These are phyloP conservation scores for Nasturtium officinale DNA, from an alignment of 345 rosid genomes.

Conservation along the genomic window DNA sequence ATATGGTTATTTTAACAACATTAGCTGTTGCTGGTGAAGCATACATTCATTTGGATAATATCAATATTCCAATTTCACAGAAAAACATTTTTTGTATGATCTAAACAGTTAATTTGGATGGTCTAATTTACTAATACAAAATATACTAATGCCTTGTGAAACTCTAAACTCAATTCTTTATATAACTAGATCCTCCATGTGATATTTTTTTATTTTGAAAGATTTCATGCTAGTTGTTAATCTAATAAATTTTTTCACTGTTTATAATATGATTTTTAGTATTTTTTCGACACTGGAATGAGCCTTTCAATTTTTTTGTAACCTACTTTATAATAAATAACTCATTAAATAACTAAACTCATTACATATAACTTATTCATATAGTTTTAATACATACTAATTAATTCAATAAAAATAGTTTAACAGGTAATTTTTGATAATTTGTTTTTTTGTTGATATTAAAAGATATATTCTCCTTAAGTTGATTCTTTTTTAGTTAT, in stretches of 20 bases:
- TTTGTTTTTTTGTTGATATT: not conserved
- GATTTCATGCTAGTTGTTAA: not conserved
- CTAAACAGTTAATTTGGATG: not conserved
- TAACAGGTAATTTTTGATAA: not conserved
- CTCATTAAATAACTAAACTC: not conserved
- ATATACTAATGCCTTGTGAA: not conserved
- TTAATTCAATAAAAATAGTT: not conserved
- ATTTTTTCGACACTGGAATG: not conserved
- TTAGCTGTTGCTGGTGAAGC: not conserved
- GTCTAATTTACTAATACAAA: not conserved
- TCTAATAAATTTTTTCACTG: too few species aligned
- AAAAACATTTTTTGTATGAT: not conserved
- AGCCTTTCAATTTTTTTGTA: not conserved
- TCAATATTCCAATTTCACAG: not conserved
- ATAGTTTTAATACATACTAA: not conserved
- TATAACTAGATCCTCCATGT: not conserved
- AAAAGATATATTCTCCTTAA: constrained; percentile 15
- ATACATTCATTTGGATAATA: not conserved
- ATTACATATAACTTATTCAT: not conserved
- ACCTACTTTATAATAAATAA: not conserved
- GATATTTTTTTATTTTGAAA: not conserved
- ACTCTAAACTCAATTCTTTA: not conserved
- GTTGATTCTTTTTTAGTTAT: not conserved
- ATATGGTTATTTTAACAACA: not conserved
- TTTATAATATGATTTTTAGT: not conserved